phyloP scores from a whole-genome alignment of 305 asterid species.

The Fraxinus baroniana region DNA sequence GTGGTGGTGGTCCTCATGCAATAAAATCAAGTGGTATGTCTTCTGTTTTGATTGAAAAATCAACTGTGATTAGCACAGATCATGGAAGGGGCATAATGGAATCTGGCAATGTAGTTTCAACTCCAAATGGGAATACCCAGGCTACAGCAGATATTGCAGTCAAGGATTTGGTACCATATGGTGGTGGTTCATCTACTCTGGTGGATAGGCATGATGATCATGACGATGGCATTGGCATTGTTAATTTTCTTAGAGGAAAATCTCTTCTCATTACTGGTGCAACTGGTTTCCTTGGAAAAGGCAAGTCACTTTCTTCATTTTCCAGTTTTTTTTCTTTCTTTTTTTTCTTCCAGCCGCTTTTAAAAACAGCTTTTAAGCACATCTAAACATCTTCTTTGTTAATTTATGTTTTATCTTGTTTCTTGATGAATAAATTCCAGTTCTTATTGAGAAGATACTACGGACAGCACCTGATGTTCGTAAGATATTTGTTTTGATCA shows the following conservation, averaged over 20 bases:
- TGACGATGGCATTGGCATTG: constrained; percentile 73
- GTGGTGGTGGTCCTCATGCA: constrained; percentile 36
- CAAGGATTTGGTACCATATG: constrained; percentile 41
- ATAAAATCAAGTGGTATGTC: constrained; percentile 54
- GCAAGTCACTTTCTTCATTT: constrained; percentile 25
- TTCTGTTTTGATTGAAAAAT: constrained; percentile 57
- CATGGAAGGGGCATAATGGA: constrained; percentile 49
- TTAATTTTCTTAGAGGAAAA: constrained; percentile 59
- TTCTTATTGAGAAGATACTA: constrained; percentile 84
- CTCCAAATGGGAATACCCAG: constrained; percentile 46
- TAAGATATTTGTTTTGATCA: constrained; percentile 73
- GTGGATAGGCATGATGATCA: constrained; percentile 33
- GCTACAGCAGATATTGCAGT: constrained; percentile 23
- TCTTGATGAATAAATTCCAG: constrained; percentile 37
- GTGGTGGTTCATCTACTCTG: constrained; percentile 8
- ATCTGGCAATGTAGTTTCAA: constrained; percentile 43
- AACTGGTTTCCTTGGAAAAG: constrained; percentile 87
- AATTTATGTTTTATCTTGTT: not conserved
- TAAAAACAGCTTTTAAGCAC: not conserved
- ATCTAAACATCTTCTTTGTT: not conserved
- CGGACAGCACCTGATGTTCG: constrained; percentile 83
- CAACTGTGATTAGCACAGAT: constrained; percentile 47
- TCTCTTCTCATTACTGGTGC: constrained; percentile 72
- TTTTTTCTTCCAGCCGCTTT: not conserved
- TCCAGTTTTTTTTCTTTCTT: not conserved